These are phyloP conservation scores for Cryphonectria nitschkei DNA, from an alignment of 2,329 filamentous ascomycete genomes.

Conservation along the genomic window DNA sequence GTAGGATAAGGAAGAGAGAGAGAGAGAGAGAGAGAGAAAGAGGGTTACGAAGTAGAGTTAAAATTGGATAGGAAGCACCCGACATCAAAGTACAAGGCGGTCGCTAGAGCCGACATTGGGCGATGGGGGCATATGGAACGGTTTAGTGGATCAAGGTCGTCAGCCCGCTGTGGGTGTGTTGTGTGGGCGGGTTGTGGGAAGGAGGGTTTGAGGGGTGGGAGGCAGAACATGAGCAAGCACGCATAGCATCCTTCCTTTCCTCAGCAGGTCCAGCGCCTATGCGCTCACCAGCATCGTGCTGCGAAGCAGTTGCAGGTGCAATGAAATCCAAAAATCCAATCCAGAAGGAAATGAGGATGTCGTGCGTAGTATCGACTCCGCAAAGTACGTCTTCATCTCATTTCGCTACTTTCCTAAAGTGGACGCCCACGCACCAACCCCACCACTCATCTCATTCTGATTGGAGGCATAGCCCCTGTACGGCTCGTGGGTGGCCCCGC, in stretches of 20 bases:
- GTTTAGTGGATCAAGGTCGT: constrained; percentile 2
- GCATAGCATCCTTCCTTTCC: background rate
- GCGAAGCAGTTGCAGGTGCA: background rate
- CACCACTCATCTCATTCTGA: background rate
- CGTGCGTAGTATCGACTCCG: constrained; percentile 9
- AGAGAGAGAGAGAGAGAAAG: constrained; percentile 4
- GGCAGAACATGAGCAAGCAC: background rate
- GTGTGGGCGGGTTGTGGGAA: background rate
- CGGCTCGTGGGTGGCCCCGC: constrained; percentile 1
- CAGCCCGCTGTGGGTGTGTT: constrained; percentile 2
- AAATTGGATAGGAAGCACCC: constrained; percentile 17
- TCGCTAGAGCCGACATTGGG: constrained; percentile 1
- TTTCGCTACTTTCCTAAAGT: constrained; percentile 17
- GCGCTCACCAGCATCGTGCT: background rate
- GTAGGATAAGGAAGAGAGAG: background rate
- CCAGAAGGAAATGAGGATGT: constrained; percentile 17
- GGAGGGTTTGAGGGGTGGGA: background rate
- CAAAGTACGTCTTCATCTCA: constrained; percentile 8
- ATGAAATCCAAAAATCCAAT: background rate
- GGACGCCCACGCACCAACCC: constrained; percentile 15
- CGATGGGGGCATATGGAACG: constrained; percentile 4
- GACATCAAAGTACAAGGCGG: constrained; percentile 6
- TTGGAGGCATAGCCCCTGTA: constrained; percentile 1
- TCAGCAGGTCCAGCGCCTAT: background rate
- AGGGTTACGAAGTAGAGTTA: background rate